Evolutionary conservation across 371 early-diverging fungal genomes (phyloP).

Genomic region (Dichotomocladium elegans): DNA sequence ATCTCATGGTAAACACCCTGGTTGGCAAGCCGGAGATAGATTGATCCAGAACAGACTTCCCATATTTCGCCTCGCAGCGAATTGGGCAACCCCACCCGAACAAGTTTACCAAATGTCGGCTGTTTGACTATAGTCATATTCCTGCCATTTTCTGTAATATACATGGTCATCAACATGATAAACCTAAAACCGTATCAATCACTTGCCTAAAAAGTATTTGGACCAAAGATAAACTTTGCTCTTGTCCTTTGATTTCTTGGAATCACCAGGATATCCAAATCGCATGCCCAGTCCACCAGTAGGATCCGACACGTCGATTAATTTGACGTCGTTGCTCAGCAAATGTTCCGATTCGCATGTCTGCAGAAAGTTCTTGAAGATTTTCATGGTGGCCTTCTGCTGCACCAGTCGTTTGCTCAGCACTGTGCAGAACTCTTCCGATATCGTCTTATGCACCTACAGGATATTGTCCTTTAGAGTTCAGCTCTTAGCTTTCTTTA

Average conservation of each 20-base stretch:
- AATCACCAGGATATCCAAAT: slow-evolving; percentile 85
- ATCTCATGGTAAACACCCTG: slow-evolving; percentile 78
- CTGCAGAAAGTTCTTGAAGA: slow-evolving; percentile 71
- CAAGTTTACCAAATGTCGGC: slow-evolving; percentile 84
- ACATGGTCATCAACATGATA: not conserved
- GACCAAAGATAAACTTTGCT: slow-evolving; percentile 77
- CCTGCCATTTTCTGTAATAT: slow-evolving; percentile 73
- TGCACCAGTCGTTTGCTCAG: slow-evolving; percentile 46
- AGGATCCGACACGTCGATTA: slow-evolving; percentile 40
- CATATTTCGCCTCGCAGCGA: slow-evolving; percentile 92
- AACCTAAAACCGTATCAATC: not conserved
- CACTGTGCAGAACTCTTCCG: slow-evolving; percentile 53
- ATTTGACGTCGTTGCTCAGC: slow-evolving; percentile 37
- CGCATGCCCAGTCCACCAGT: slow-evolving; percentile 74
- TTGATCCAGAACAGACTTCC: slow-evolving; percentile 92
- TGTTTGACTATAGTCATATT: slow-evolving; percentile 83
- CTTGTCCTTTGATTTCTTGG: slow-evolving; percentile 69
- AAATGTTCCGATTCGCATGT: slow-evolving; percentile 77
- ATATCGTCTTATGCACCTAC: slow-evolving; percentile 43
- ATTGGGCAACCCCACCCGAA: slow-evolving; percentile 92
- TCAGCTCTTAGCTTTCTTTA: too few relatives aligned
- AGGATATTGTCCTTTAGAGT: too few relatives aligned
- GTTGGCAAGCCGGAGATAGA: slow-evolving; percentile 83
- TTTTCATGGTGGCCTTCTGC: slow-evolving; percentile 69
- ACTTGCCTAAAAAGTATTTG: slow-evolving; percentile 61